phyloP scores from a whole-genome alignment of 2,329 filamentous ascomycete species.

The Phyllosticta paracitricarpa region DNA sequence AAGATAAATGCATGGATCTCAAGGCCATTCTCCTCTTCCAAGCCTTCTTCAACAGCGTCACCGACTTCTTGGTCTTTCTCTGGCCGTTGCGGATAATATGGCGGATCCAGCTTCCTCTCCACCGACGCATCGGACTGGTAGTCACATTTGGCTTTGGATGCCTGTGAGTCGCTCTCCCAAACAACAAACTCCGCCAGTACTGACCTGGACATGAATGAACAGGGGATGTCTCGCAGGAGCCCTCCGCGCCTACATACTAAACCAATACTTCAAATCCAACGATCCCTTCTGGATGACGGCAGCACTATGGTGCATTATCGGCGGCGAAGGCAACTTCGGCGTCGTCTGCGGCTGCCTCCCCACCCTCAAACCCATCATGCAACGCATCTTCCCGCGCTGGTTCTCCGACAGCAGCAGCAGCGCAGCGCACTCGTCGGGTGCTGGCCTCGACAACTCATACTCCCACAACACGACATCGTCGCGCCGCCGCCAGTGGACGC shows the following conservation, averaged over 20 bases:
- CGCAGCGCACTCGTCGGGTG: not conserved
- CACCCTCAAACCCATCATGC: constrained; percentile 24
- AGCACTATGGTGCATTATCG: constrained; percentile 19
- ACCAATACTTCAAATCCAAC: constrained; percentile 18
- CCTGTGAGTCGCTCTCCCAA: constrained; percentile 12
- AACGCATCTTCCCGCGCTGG: constrained; percentile 18
- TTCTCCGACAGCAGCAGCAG: constrained; percentile 13
- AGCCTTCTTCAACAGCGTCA: constrained; percentile 22
- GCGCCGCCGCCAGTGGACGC: not conserved
- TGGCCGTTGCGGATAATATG: constrained; percentile 23
- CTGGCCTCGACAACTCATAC: not conserved
- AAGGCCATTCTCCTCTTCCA: constrained; percentile 17
- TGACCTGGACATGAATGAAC: not conserved
- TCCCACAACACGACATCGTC: not conserved
- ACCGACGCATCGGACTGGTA: constrained; percentile 20
- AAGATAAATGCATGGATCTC: constrained; percentile 19
- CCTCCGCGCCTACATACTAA: constrained; percentile 18
- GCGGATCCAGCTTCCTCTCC: constrained; percentile 18
- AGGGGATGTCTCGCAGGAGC: constrained; percentile 22
- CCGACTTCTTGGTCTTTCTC: constrained; percentile 25
- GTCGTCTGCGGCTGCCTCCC: constrained; percentile 25
- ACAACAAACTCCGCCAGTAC: not conserved
- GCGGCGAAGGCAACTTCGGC: constrained; percentile 21
- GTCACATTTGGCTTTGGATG: constrained; percentile 23
- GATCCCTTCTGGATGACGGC: constrained; percentile 19